These are phyloP conservation scores for Alnus glutinosa DNA, from an alignment of 306 rosid species.

Conservation along the genomic window DNA sequence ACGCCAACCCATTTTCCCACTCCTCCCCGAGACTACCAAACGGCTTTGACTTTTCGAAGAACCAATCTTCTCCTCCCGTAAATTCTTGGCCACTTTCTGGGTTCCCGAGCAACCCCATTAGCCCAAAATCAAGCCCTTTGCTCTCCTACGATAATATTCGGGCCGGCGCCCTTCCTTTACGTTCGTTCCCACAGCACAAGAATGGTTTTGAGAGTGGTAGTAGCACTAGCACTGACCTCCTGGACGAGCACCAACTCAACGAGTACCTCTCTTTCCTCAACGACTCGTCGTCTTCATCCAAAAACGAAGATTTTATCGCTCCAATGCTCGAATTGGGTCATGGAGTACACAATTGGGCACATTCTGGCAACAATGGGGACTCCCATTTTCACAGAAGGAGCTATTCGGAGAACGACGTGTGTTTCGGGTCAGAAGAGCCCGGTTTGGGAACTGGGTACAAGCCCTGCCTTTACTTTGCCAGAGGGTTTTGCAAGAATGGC, in stretches of 20 bases:
- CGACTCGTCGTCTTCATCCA: slow-evolving; percentile 49
- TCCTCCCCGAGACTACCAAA: slow-evolving; percentile 49
- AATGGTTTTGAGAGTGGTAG: slow-evolving; percentile 38
- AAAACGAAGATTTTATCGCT: slow-evolving; percentile 60
- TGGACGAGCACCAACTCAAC: slow-evolving; percentile 70
- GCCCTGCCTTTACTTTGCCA: slow-evolving; percentile 88
- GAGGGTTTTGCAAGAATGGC: slow-evolving; percentile 93
- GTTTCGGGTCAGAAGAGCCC: slow-evolving; percentile 67
- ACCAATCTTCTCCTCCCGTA: slow-evolving; percentile 58
- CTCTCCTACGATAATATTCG: slow-evolving; percentile 62
- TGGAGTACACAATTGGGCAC: slow-evolving; percentile 58
- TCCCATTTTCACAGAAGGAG: slow-evolving; percentile 74
- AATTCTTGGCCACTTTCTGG: slow-evolving; percentile 57
- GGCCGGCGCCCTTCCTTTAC: slow-evolving; percentile 37
- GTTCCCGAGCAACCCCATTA: slow-evolving; percentile 58
- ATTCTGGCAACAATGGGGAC: slow-evolving; percentile 61
- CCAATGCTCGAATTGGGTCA: slow-evolving; percentile 51
- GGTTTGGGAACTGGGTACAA: slow-evolving; percentile 60
- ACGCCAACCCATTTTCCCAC: slow-evolving; percentile 59
- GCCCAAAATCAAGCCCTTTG: slow-evolving; percentile 70
- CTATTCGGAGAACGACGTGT: slow-evolving; percentile 77
- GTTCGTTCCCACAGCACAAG: slow-evolving; percentile 35
- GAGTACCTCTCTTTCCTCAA: slow-evolving; percentile 77
- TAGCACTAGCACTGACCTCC: slow-evolving; percentile 38
- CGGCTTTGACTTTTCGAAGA: slow-evolving; percentile 57